Base-by-base conservation (phyloP, 345 rosid genomes). In the Hibiscus mutabilis region DNA sequence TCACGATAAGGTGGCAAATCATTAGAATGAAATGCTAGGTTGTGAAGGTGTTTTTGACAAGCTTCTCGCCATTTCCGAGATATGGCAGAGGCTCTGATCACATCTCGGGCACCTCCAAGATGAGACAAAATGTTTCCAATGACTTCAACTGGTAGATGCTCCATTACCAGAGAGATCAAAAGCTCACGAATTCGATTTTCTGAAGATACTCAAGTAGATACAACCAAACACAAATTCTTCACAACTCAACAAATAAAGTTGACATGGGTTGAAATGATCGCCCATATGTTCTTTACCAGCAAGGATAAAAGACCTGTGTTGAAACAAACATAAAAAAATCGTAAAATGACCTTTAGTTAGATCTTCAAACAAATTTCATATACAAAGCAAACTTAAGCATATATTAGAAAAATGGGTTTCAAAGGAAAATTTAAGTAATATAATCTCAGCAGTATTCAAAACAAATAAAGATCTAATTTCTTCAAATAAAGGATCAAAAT, bases 41-140 rank as follows among this genome's bases (percentile, higher is more conserved):
- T 74, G n/a, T 79, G 89, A 51, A 95, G 88, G 80, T 91, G 96
- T 35, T 72, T 85, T 9, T 77, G 80, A 64, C 73, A 87, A 69
- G 97, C 97, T 83, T 95, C 88, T 57, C 86, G 86, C 97, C 99
- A 91, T 68, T 89, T 95, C 33, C 77, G 70, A 82, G 96, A 95
- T 9, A 91, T 87, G 19, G 89, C 83, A 37, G 97, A 90, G 68
- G 97, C 97, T 68, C 87, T 79, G 65, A 91, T 87, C 65, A 87
- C 90, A 75, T 90, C 93, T 1, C 96, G 82, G 2, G 98, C 98
- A 52, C 96, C 91, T 35, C 82, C 82, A 35, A 94, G 88, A 35
- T 80, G 84, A 22, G 93, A 91, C 47, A 94, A 77, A 72, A 95
- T 90, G 77, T 95, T 90, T 68, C 99, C 97, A 68, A 91, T 83